phyloP scores from a whole-genome alignment of 495 filamentous ascomycete genomes.

The Neurospora sp. region DNA sequence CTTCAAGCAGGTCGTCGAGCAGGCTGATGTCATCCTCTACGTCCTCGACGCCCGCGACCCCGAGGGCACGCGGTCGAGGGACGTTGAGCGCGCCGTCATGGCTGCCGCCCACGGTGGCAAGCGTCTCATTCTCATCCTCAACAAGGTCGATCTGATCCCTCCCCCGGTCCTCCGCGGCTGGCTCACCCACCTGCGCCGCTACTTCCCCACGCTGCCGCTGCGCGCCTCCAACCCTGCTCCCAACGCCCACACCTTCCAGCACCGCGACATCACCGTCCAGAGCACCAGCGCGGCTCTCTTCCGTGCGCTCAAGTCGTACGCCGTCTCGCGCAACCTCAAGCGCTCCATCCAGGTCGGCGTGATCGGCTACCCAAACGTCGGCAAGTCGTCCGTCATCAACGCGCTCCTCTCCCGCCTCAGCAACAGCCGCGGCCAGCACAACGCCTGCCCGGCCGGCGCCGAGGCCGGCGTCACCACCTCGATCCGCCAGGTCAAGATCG shows the following conservation, averaged over 20 bases:
- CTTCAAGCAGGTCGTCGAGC: conserved; percentile 87
- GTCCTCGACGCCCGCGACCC: conserved; percentile 92
- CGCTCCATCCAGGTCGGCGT: conserved; percentile 85
- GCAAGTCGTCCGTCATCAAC: conserved; percentile 96
- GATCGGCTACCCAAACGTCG: conserved; percentile 95
- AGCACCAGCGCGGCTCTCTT: conserved; percentile 82
- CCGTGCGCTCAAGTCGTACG: conserved; percentile 82
- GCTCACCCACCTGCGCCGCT: conserved; percentile 76
- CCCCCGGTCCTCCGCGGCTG: conserved; percentile 70
- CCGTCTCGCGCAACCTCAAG: conserved; percentile 74
- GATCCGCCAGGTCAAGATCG: conserved; percentile 82
- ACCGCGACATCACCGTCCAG: conserved; percentile 78
- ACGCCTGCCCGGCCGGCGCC: conserved; percentile 78
- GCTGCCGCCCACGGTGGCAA: conserved; percentile 73
- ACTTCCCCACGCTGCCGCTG: conserved; percentile 86
- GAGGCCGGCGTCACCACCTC: conserved; percentile 90
- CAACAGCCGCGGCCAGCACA: conserved; percentile 41
- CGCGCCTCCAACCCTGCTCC: conserved; percentile 73
- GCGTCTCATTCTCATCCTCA: conserved; percentile 83
- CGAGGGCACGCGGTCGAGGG: conserved; percentile 79
- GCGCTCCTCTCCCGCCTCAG: conserved; percentile 75
- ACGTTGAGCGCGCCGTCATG: conserved; percentile 84
- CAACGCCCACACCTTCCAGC: conserved; percentile 87
- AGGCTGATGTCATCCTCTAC: conserved; percentile 86
- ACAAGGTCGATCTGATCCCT: conserved; percentile 94